Percentiles rank a stretch among this genome's conserved stretches.
Evolutionary conservation across 768 basidiomycete species (phyloP).

Genomic region (Boletus vinaceobasis): DNA sequence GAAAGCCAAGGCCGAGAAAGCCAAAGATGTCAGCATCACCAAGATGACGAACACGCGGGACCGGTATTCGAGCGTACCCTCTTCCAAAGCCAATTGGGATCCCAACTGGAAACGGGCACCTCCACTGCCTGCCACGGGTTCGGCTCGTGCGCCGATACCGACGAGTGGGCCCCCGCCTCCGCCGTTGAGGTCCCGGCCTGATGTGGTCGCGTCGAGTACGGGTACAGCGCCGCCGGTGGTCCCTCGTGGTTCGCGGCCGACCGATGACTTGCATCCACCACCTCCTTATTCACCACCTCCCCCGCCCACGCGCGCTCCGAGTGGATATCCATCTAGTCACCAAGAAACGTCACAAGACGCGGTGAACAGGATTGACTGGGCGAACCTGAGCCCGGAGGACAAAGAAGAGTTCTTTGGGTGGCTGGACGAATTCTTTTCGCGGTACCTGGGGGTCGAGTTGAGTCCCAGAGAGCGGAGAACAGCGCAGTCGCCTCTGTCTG

Average conservation of each 20-base stretch:
- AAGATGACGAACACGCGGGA: slow-evolving; percentile 56
- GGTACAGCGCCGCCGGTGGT: slow-evolving; percentile 6
- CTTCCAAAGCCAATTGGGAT: slow-evolving; percentile 65
- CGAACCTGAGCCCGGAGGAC: slow-evolving; percentile 61
- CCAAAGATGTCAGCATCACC: slow-evolving; percentile 52
- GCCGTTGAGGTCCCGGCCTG: slow-evolving; percentile 29
- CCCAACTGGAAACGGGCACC: slow-evolving; percentile 49
- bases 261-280: slow-evolving; percentile 8
- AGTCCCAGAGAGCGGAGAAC: slow-evolving; percentile 4
- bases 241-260: slow-evolving; percentile 15
- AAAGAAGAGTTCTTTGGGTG: slow-evolving; percentile 72
- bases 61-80: slow-evolving; percentile 49
- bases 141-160: background rate
- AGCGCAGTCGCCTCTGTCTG: background rate
- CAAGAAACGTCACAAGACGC: slow-evolving; percentile 1
- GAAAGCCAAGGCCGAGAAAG: slow-evolving; percentile 60
- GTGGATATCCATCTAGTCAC: slow-evolving; percentile 22
- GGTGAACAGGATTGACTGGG: slow-evolving; percentile 55
- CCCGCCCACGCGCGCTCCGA: slow-evolving; percentile 28
- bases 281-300: slow-evolving; percentile 18
- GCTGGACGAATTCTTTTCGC: slow-evolving; percentile 78
- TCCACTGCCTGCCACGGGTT: slow-evolving; percentile 32
- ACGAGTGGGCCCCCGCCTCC: slow-evolving; percentile 31
- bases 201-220: slow-evolving; percentile 5
- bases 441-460: slow-evolving; percentile 33